Conservation (phyloP, 2,329 filamentous ascomycete genomes). For the Penicillium sp. region DNA sequence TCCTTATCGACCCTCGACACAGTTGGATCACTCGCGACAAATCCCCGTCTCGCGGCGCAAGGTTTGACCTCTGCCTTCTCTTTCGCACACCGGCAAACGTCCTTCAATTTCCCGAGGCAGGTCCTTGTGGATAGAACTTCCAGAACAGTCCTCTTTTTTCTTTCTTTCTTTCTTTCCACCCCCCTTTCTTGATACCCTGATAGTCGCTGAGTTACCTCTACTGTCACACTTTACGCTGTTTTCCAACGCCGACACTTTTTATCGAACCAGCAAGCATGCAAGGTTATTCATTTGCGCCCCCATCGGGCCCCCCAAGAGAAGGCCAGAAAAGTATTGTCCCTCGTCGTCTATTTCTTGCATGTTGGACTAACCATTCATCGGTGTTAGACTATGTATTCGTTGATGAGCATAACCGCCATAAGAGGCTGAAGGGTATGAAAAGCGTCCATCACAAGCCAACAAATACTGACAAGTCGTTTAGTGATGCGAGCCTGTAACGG, state of each 20-base stretch:
- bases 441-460: neutral
- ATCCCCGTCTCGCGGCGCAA: neutral
- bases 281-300: slow-evolving; percentile 72
- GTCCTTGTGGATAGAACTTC: slow-evolving; percentile 16
- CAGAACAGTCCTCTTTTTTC: neutral
- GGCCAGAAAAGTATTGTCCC: slow-evolving; percentile 75
- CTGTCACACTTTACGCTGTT: neutral
- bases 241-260: slow-evolving; percentile 23
- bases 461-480: slow-evolving; percentile 38
- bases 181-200: neutral
- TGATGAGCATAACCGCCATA: slow-evolving; percentile 97
- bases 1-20: neutral
- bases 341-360: neutral
- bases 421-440: slow-evolving; percentile 79
- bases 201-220: neutral
- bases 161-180: neutral
- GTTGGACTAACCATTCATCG: slow-evolving; percentile 9
- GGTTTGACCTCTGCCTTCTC: neutral
- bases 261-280: slow-evolving; percentile 51
- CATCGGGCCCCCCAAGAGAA: slow-evolving; percentile 63
- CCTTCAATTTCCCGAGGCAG: slow-evolving; percentile 13
- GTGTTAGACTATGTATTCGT: slow-evolving; percentile 92
- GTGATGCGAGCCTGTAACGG: slow-evolving; percentile 98
- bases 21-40: neutral
- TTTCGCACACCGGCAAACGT: neutral